Conservation (phyloP, 345 rosid species). For the Euphorbia pulcherrima region DNA sequence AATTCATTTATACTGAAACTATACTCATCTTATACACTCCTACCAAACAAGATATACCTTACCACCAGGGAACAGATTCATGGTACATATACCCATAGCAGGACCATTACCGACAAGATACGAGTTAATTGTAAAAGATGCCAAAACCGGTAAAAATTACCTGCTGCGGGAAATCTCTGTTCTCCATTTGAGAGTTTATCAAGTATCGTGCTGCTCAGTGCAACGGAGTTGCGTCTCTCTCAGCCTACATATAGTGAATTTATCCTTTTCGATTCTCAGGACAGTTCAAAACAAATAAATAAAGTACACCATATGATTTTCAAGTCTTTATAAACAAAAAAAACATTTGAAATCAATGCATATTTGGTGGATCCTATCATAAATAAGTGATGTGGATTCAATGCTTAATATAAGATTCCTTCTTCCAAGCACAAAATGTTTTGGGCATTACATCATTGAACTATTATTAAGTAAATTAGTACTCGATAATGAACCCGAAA, state of each 20-base stretch:
- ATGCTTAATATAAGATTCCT: neutral
- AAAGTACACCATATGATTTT: neutral
- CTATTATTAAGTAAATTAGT: neutral
- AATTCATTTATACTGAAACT: too few relatives aligned
- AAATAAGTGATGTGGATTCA: neutral
- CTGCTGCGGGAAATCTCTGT: conserved; percentile 72
- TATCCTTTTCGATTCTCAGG: too few relatives aligned
- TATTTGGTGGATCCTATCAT: neutral
- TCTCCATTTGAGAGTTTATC: conserved; percentile 50
- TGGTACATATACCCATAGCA: too few relatives aligned
- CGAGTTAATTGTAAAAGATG: neutral
- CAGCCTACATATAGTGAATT: conserved; percentile 26
- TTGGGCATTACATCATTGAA: neutral
- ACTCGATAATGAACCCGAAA: neutral
- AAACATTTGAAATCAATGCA: too few relatives aligned
- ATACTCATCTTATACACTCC: too few relatives aligned
- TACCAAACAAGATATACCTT: too few relatives aligned
- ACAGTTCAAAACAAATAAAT: neutral
- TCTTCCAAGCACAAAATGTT: neutral
- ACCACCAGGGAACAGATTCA: too few relatives aligned
- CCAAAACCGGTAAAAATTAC: conserved; percentile 19
- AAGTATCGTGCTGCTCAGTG: conserved; percentile 49
- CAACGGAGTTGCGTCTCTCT: conserved; percentile 54
- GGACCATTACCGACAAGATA: neutral
- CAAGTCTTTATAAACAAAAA: too few relatives aligned